Percentiles rank a stretch among this genome's conserved stretches.
Conservation (phyloP, 228 moss, liverwort and hornwort genomes). For the Sphagnum fallax region DNA sequence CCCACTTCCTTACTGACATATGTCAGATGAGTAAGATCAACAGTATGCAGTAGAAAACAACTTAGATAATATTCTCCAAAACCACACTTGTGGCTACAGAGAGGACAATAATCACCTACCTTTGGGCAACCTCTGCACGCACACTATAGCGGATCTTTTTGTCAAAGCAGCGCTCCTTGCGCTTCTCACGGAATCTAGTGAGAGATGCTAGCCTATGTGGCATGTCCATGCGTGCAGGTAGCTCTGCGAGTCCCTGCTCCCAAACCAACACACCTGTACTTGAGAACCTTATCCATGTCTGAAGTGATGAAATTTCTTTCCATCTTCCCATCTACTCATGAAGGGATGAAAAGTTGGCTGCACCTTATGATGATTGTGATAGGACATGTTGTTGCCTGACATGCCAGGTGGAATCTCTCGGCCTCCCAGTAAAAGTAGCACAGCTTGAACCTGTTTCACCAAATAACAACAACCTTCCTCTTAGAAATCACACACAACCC, state of each 20-base stretch:
- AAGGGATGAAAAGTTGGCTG: no score
- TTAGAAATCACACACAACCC: no score
- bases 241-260: constrained; percentile 75
- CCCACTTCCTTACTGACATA: no score
- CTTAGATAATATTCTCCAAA: no score
- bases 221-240: constrained; percentile 97
- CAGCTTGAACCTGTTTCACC: constrained; percentile 77
- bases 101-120: constrained; percentile 23
- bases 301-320: no score
- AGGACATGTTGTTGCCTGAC: constrained; percentile 73
- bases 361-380: constrained; percentile 88
- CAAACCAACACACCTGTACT: no score
- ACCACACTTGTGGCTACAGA: no score
- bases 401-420: constrained; percentile 98
- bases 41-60: no score
- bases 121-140: constrained; percentile 94
- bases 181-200: constrained; percentile 94
- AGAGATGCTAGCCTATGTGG: constrained; percentile 94
- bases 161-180: constrained; percentile 95
- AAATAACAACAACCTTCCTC: background rate
- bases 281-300: no score
- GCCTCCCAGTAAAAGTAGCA: constrained; percentile 89
- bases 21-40: no score
- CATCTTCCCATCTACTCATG: no score
- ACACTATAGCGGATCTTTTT: constrained; percentile 97